Evolutionary conservation across 352 stramenopile species (phyloP), one percentile per base, ranked within the genome.

Genomic region (Phytopythium vexans): DNA sequence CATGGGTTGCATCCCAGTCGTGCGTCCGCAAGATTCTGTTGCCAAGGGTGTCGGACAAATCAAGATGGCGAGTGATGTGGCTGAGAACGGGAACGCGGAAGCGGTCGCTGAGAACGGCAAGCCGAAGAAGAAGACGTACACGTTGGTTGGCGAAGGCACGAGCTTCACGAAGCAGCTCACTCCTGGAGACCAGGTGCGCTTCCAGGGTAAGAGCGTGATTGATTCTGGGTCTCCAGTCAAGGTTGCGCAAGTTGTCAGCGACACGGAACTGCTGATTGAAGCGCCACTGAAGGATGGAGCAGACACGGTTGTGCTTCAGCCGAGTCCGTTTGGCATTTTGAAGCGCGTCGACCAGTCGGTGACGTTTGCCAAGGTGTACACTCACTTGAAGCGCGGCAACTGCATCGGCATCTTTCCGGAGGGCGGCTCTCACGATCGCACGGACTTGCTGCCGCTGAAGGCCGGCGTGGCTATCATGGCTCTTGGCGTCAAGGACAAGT

Each of bases 381-480:
- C 74, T 53, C 82, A 92, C 56, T 67, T 98, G 39, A 87, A 93
- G 52, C 74, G 82, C 15, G 93, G 89, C 10, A 83, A 96, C 59
- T 95, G 82, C 54, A 95, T 98, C 47, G 94, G 90, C 5, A 99
- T 99, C 44, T 99, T 99, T 62, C 97, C 97, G 0, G 97, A 99
- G 66, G 97, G 97, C 40, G 97, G 97, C 10, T 98, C 85, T 32
- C 97, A 99, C 70, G 97, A 99, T 68, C 79, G 96, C 58, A 99
- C 97, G 10, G 94, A 99, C 62, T 59, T 99, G 43, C 66, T 99
- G 35, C 97, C 97, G 14, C 81, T 99, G 27, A 99, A 99, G 73
- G 95, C 95, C 51, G 97, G 97, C 34, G 94, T 99, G 36, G 94
- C 95, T n/a, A 77, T 99, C 38, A 99, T 99, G 88, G 97, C 97